Evolutionary conservation across 371 early-diverging fungal genomes (phyloP), one percentile per base, ranked within the genome.

Genomic region (Mortierella sp.): DNA sequence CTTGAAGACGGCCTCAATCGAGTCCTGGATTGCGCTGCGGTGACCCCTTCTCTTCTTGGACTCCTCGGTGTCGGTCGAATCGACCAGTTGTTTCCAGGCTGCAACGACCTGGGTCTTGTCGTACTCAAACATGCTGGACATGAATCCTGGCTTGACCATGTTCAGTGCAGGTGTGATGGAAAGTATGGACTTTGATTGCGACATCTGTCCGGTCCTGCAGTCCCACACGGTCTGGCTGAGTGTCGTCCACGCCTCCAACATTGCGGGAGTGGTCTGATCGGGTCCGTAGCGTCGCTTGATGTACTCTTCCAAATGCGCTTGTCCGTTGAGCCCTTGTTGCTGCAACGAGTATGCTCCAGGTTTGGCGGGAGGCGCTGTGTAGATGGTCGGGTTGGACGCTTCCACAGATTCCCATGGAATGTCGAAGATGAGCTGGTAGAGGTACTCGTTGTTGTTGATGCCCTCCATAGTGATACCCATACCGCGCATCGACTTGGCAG

Each of bases 381-480:
- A 16, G 41, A 26, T 39, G 19, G 48, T 22, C 8, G 76, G 76
- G 7, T 45, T 31, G 39, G 68, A 63, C 0, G 71, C 65, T 16
- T 74, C 75, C 11, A 74, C 76, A 9, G 74, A 66, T 26, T 82
- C 65, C 83, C 83, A 82, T 19, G 83, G 78, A 37, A 82, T 53
- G 40, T 82, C 83, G 16, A 82, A 58, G 44, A 82, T 61, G 41
- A 82, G 45, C 39, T 82, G 83, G 44, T 82, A 82, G 37, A 82
- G 47, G 47, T 77, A 82, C 67, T 82, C 83, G 58, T 82, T 82
- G 73, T 82, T 82, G 73, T 82, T 78, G 70, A 82, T 82, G 39
- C 83, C 83, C 29, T 82, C 83, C 83, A 82, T 82, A 3, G 83
- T 82, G 47, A 82, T 78, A 1, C 83, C 83, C 76, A 82, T 78